Base-by-base conservation (phyloP, 768 basidiomycete genomes). In the Hericium alpestre region DNA sequence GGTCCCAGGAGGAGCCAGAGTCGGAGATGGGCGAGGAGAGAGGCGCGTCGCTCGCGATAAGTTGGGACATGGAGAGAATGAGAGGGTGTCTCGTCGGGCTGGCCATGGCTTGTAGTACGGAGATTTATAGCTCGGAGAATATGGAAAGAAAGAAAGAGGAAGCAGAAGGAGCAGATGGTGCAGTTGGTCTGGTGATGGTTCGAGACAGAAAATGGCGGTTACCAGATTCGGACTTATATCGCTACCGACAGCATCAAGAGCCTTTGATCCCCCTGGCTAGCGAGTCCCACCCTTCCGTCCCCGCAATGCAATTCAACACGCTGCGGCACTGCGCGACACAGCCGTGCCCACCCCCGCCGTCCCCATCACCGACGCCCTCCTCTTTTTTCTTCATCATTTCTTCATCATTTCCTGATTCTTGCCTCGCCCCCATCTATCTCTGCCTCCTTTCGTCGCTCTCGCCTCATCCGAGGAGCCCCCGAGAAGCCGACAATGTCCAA, bases 21-120 rank as follows among this genome's bases (percentile, higher is more conserved):
- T 64, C 61, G 51, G 74, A 69, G 56, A 70, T 65, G 46, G 81
- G 81, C 46, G 81, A 81, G 64, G 80, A 74, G 48, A 86, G 74
- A 58, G 79, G 74, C 40, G 79, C 76, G 72, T 87, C 84, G 62
- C 67, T 65, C 53, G 79, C 72, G 65, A 82, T 79, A 65, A 84
- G 74, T 61, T 80, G 76, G 62, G 82, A 79, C 76, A 82, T 80
- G 64, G 76, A 66, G 52, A 76, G 68, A 59, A 62, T 61, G 48
- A 63, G 64, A 15, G 57, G 60, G 41, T 56, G 60, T 50, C 62
- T 61, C 37, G 61, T 58, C 58, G 62, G 62, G 54, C 59, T 61
- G 59, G 64, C 41, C 63, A 64, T 64, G 59, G 59, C 63, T 54
- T 58, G 3, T 53, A 57, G 43, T 9, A 18, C 43, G 43, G 23